These are phyloP conservation scores for Stephania japonica DNA, from an alignment of 164 flowering plant species.

Conservation along the genomic window DNA sequence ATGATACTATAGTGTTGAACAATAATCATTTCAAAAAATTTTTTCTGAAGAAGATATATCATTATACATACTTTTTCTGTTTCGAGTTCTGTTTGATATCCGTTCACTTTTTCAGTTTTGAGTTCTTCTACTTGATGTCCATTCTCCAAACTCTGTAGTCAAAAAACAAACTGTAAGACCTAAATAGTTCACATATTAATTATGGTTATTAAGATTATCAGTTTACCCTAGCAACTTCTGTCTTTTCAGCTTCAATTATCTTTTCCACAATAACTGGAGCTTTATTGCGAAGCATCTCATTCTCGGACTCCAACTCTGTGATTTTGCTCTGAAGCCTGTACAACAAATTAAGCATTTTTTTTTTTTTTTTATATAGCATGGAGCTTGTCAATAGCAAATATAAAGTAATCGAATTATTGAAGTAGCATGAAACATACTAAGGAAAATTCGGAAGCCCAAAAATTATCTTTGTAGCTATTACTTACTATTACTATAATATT, in stretches of 20 bases:
- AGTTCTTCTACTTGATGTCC: constrained; percentile 37
- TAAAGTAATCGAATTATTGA: background rate
- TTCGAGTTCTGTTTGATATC: constrained; percentile 9
- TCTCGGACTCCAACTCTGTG: constrained; percentile 52
- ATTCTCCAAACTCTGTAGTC: constrained; percentile 40
- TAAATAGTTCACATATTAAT: background rate
- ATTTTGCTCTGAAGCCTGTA: constrained; percentile 54
- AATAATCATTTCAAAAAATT: background rate
- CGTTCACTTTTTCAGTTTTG: constrained; percentile 25
- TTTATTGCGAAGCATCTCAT: constrained; percentile 47
- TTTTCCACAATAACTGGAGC: constrained; percentile 31
- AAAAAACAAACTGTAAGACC: constrained; percentile 6
- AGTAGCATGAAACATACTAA: background rate
- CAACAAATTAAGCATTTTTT: constrained; percentile 9
- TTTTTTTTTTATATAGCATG: constrained; percentile 2
- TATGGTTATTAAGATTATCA: background rate
- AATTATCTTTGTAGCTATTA: background rate
- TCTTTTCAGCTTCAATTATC: constrained; percentile 15
- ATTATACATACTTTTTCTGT: constrained; percentile 35
- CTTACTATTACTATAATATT: background rate
- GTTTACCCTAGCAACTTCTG: constrained; percentile 36
- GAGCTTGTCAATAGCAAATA: background rate
- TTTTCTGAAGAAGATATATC: background rate
- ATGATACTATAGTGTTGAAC: background rate
- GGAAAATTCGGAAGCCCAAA: background rate